Base-by-base conservation (phyloP, 208 protist species). In the Trypanosoma brucei region DNA sequence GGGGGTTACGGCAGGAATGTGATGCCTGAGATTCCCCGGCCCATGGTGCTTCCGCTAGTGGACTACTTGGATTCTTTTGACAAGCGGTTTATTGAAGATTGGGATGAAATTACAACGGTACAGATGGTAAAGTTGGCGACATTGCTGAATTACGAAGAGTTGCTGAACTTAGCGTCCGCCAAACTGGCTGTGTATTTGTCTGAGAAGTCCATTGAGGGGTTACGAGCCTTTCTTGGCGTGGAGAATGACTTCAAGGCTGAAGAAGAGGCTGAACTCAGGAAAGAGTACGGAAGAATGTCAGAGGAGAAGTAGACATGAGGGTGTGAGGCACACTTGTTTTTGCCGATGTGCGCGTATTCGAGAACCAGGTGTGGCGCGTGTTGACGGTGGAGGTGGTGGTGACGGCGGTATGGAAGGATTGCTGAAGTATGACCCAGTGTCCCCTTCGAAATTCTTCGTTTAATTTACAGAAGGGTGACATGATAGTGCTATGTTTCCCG, bases 111-210 rank as follows among this genome's bases (percentile, higher is more conserved):
- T 37, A 81, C 56, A 4, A 88, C 84, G 34, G 64, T 91, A 60
- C 56, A 70, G 55, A 88, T 94, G 78, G 69, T 96, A 35, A 91
- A 94, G 74, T 87, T 84, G 3, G 87, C 92, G 34, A 95, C 88
- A 33, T 66, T 95, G 59, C 75, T 97, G 22, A 91, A 94, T 55
- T 93, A 95, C 59, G 83, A 92, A 46, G 76, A 84, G 31, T 73
- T 97, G 14, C 59, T 92, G 35, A 82, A 93, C 38, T 79, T 97
- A n/a, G 78, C 90, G 9, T 94, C 88, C 4, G 86, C 86, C 5
- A 90, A 85, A 64, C 70, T 96, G 36, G 91, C 91, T 2, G 78
- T 83, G 34, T 81, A 85, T 56, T 58, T 97, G 48, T 76, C 77
- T 38, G 86, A 91, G 4, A 95, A 95, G 51, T 91, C 81, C 13